These are phyloP conservation scores for Ustilago cynodontis DNA, from an alignment of 1,284 basidiomycete genomes.

Conservation along the genomic window DNA sequence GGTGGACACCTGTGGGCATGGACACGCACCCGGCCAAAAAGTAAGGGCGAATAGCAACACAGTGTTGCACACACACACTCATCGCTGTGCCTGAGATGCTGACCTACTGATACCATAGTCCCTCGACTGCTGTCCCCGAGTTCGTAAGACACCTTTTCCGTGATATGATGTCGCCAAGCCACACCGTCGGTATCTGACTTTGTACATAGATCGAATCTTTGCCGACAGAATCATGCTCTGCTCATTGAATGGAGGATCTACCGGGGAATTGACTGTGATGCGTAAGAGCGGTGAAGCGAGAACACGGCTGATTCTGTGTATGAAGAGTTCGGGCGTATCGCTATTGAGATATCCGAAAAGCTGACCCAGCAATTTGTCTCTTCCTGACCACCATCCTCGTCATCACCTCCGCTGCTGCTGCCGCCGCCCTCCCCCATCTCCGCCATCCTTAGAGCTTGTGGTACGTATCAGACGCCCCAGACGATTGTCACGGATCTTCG, in stretches of 20 bases:
- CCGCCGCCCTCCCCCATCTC: slow-evolving; percentile 17
- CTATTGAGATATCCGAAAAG: not conserved
- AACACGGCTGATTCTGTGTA: not conserved
- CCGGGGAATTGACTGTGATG: not conserved
- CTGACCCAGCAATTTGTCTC: not conserved
- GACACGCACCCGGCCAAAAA: too few relatives aligned
- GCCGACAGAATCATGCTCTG: not conserved
- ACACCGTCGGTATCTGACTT: not conserved
- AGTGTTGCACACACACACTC: not conserved
- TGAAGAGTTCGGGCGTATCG: not conserved
- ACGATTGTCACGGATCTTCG: too few relatives aligned
- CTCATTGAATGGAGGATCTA: not conserved
- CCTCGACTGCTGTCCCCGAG: not conserved
- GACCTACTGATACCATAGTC: not conserved
- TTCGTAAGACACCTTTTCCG: not conserved
- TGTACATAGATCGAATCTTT: not conserved
- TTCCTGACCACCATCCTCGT: slow-evolving; percentile 37
- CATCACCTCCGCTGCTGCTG: slow-evolving; percentile 36
- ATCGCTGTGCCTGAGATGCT: not conserved
- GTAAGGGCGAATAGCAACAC: too few relatives aligned
- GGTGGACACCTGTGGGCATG: not conserved
- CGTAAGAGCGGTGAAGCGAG: not conserved
- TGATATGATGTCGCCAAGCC: not conserved
- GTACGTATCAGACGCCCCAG: slow-evolving; percentile 22
- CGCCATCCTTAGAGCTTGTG: slow-evolving; percentile 49